Percentiles rank a stretch among this genome's conserved stretches.
Conservation (phyloP, 2,329 filamentous ascomycete species). For the Zelopaecilomyces penicillatus region DNA sequence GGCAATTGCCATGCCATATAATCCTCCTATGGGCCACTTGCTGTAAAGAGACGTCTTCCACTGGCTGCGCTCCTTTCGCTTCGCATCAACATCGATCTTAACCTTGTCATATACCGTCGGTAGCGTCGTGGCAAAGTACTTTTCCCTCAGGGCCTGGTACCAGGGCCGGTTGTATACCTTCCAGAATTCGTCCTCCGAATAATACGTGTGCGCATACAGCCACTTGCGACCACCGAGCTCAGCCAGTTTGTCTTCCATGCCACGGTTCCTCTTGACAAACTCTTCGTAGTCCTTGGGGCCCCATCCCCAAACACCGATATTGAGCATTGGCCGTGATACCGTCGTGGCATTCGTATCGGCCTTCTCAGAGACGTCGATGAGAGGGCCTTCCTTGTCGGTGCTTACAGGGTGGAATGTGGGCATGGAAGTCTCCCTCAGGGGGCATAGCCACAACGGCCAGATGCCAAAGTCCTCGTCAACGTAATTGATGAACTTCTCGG, state of each 20-base stretch:
- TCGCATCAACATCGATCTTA: conserved; percentile 32
- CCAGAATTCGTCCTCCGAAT: conserved; percentile 60
- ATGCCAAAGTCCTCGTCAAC: conserved; percentile 15
- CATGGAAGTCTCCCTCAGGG: conserved; percentile 10
- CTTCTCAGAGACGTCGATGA: too few species aligned
- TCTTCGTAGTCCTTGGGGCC: conserved; percentile 41
- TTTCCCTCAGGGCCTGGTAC: conserved; percentile 51
- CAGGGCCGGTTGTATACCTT: conserved; percentile 44
- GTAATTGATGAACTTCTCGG: conserved; percentile 23
- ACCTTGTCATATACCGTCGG: conserved; percentile 62
- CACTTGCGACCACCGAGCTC: conserved; percentile 68
- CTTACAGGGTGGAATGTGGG: conserved; percentile 17
- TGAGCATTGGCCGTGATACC: conserved; percentile 35
- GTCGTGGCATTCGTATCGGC: rapidly evolving
- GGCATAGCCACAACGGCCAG: conserved; percentile 23
- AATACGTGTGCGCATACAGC: conserved; percentile 74
- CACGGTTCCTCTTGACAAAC: conserved; percentile 57
- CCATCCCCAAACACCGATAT: conserved; percentile 65
- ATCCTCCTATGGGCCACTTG: too few species aligned
- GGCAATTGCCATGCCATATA: too few species aligned
- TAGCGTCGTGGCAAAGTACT: conserved; percentile 49
- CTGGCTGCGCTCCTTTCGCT: background rate
- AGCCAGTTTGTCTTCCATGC: conserved; percentile 54
- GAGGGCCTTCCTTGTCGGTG: background rate
- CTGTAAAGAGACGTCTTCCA: background rate